Base-by-base conservation (phyloP, 257 asterid species). In the Voacanga thouarsii region DNA sequence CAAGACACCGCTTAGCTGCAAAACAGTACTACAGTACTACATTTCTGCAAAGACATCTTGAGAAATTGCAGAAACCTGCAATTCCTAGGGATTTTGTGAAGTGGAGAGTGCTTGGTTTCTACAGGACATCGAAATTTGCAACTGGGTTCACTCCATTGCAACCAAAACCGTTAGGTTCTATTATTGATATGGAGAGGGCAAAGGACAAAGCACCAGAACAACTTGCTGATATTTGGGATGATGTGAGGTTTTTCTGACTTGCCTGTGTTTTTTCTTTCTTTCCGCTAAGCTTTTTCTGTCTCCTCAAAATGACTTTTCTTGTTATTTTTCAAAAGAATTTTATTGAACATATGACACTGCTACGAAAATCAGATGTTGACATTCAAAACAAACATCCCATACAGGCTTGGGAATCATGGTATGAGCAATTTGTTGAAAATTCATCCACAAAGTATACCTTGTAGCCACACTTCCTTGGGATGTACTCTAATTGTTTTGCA, bases 161-260 rank as follows among this genome's bases (percentile, higher is more conserved):
- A 84, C 84, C 55, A 49, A 92, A 93, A 84, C 90, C 94, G 23
- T 78, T 96, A 89, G 90, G 85, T 70, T 86, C 94, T 28, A 96
- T 96, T 76, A 76, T 93, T 51, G 97, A 92, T 81, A 66, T 93
- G n/a, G 86, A 86, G 72, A 89, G 97, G 85, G 98, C 94, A 37
- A 89, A 90, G 84, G 69, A 71, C 78, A 93, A 92, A 85, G 85
- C 91, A 53, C 84, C 96, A 24, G 91, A 96, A 74, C 92, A 90
- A 81, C 92, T 96, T 50, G 90, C 94, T 59, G 96, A 87, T 43
- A 86, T 96, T 77, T 93, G 98, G 98, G 92, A 93, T 83, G 99
- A 96, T 85, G 99, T 92, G 82, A 87, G 84, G 75, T 72, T 61
- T 64, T 28, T 57, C 50, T 60, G 84, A 55, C 51, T 53, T 43